Evolutionary conservation across 78 protist genomes (phyloP).

Genomic region (Pigoraptor vietnamica): DNA sequence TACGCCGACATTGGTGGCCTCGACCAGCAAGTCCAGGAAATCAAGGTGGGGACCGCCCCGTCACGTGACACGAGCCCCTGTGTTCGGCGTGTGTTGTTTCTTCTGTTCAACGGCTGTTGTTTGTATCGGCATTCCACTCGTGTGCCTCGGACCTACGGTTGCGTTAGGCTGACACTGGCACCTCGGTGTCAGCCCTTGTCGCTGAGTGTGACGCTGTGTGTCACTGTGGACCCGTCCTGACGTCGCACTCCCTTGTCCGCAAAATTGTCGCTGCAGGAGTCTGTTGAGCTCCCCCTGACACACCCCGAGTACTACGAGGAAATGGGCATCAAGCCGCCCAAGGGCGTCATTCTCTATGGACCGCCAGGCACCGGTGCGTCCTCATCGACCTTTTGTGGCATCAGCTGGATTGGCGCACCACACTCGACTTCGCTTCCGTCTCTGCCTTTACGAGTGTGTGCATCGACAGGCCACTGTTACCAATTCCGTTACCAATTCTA

Average conservation of each 20-base stretch:
- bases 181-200: neutral
- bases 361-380: conserved; percentile 84
- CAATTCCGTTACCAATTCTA: no score
- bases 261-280: conserved; percentile 71
- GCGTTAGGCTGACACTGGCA: no score
- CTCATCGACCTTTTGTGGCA: no score
- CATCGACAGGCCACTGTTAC: no score
- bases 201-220: no score
- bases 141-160: no score
- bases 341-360: conserved; percentile 86
- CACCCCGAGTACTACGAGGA: conserved; percentile 85
- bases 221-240: neutral
- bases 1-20: conserved; percentile 99
- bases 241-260: neutral
- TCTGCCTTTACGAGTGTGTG: no score
- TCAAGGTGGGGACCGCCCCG: conserved; percentile 60
- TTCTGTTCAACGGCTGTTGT: neutral
- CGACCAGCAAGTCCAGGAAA: conserved; percentile 95
- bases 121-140: neutral
- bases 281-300: conserved; percentile 96
- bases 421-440: no score
- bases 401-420: no score
- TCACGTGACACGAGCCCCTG: neutral
- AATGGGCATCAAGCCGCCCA: conserved; percentile 91
- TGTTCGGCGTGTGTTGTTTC: neutral